A percentile compares a stretch with the other conserved stretches of the same genome.
phyloP scores from a whole-genome alignment of 1,139 yeast species.

The Candida glucosophila region DNA sequence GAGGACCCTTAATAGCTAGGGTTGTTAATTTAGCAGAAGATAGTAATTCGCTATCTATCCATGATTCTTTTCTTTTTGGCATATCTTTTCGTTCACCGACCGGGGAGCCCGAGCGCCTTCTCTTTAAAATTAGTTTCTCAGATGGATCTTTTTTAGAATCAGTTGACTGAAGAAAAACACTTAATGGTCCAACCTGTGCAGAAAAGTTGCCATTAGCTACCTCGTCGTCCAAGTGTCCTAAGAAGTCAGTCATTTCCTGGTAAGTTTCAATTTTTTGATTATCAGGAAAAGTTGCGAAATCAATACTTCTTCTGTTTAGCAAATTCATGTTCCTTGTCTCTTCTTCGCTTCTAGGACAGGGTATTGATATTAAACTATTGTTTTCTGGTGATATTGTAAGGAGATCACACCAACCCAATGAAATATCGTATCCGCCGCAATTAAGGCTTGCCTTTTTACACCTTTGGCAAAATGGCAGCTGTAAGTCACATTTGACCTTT shows the following conservation, averaged over 20 bases:
- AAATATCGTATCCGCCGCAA: constrained; percentile 35
- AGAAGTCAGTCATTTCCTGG: constrained; percentile 16
- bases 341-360: constrained; percentile 8
- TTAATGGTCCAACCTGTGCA: constrained; percentile 1
- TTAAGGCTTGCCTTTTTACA: constrained; percentile 32
- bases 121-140: no score
- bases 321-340: constrained; percentile 15
- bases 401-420: constrained; percentile 33
- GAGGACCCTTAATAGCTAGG: constrained; percentile 34
- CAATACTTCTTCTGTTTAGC: constrained; percentile 30
- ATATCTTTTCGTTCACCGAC: constrained; percentile 2
- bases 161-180: no score
- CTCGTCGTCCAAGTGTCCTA: constrained; percentile 19
- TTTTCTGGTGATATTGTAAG: constrained; percentile 14
- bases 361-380: constrained; percentile 13
- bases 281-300: constrained; percentile 25
- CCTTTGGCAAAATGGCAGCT: constrained; percentile 32
- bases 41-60: constrained; percentile 29
- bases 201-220: not conserved
- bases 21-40: constrained; percentile 34
- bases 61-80: constrained; percentile 17
- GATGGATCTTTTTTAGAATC: no score
- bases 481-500: constrained; percentile 43
- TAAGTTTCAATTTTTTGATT: constrained; percentile 25
- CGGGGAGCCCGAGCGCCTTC: not conserved